Evolutionary conservation across 2,329 filamentous ascomycete species (phyloP), one percentile per base, ranked within the genome.

Genomic region (Endoconidiophora laricicola): DNA sequence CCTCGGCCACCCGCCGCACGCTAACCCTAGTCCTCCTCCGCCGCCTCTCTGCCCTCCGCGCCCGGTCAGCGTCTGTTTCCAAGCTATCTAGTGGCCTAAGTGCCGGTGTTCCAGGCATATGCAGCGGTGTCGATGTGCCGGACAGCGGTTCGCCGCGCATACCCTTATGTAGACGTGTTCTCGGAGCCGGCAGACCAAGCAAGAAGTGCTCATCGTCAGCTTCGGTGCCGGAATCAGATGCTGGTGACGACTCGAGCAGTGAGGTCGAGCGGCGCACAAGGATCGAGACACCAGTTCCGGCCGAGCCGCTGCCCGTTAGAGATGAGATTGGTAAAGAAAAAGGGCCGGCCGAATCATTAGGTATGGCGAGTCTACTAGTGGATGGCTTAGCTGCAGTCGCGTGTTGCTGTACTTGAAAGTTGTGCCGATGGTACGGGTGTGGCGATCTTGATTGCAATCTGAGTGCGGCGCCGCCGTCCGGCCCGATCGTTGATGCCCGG

Each of bases 151-250:
- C 71, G 52, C 76, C 80, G 53, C 82, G 74, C 45, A 94, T 64
- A 6, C 87, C 88, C 65, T 94, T 95, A 60, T 83, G 81, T 29
- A 78, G 71, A 54, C 78, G 74, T 6, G 73, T 57, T n/a, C 73
- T 81, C 2, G 88, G 84, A 2, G 88, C 85, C 1, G 90, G 88
- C 20, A 95, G 67, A 0, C 87, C 83, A 62, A 83, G 91, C 51
- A 94, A 70, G 57, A 90, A 81, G 55, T 88, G 83, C 63, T 96
- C 90, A 66, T 96, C 90, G 59, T 95, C 90, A 38, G 90, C 90
- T 62, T 96, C 90, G 16, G 88, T 94, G 22, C 90, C 90, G 62
- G 87, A 94, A 57, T 94, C 88, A 62, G 86, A 94, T 9, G 41
- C 44, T 2, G 49, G 41, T 10, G 49, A 46, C 2, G 40, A 44